Percentiles rank a stretch among this genome's conserved stretches.
These are phyloP conservation scores for Pythium periplocum DNA, from an alignment of 352 stramenopile genomes.

Conservation along the genomic window DNA sequence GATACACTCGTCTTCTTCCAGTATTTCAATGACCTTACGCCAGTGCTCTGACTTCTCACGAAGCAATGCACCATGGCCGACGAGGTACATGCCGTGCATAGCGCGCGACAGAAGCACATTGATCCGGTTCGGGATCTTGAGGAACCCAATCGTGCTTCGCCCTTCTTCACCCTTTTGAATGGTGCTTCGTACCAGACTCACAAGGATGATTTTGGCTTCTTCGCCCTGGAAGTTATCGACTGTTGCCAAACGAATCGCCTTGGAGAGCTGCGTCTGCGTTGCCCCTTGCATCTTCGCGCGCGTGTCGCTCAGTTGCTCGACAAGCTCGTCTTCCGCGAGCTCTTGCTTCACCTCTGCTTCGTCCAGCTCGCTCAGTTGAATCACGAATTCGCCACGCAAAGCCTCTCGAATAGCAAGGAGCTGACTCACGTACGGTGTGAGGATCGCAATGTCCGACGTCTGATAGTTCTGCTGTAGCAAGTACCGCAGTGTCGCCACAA, in stretches of 20 bases:
- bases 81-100: slow-evolving; percentile 45
- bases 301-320: background rate
- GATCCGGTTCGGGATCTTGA: slow-evolving; percentile 62
- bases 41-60: slow-evolving; percentile 38
- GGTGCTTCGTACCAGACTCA: slow-evolving; percentile 63
- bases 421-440: slow-evolving; percentile 85
- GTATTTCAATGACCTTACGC: slow-evolving; percentile 44
- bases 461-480: slow-evolving; percentile 70
- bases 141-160: slow-evolving; percentile 57
- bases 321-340: slow-evolving; percentile 14
- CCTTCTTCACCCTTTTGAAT: slow-evolving; percentile 13
- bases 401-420: slow-evolving; percentile 47
- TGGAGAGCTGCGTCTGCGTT: slow-evolving; percentile 24
- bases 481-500: slow-evolving; percentile 66
- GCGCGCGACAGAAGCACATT: slow-evolving; percentile 66
- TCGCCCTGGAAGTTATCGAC: slow-evolving; percentile 80
- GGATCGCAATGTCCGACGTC: slow-evolving; percentile 52
- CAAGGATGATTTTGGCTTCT: slow-evolving; percentile 62
- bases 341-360: slow-evolving; percentile 37
- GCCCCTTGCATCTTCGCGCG: slow-evolving; percentile 4
- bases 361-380: slow-evolving; percentile 35
- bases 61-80: slow-evolving; percentile 44
- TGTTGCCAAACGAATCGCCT: slow-evolving; percentile 39
- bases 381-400: slow-evolving; percentile 34
- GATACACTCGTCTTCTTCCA: slow-evolving; percentile 37